Conservation (phyloP, 331 rosid species). For the Malus hybrid region DNA sequence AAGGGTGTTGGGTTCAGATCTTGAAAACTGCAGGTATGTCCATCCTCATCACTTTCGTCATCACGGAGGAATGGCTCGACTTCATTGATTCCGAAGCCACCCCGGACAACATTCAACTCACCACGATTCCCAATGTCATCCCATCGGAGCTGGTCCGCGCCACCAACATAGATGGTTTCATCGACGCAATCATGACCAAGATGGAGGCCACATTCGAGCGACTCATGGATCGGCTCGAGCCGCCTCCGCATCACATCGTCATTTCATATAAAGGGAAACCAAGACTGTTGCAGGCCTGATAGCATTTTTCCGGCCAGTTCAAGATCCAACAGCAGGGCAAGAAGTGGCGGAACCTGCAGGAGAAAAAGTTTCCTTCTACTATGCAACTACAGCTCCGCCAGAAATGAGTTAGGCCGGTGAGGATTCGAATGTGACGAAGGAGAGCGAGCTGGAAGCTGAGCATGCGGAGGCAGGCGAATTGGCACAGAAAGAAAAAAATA, state of each 20-base stretch:
- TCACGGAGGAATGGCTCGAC: constrained; percentile 54
- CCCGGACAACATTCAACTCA: constrained; percentile 29
- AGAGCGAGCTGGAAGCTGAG: too few species aligned
- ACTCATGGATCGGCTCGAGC: constrained; percentile 28
- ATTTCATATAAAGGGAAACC: too few species aligned
- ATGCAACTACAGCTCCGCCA: too few species aligned
- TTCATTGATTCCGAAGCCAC: constrained; percentile 28
- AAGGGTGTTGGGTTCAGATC: constrained; percentile 65
- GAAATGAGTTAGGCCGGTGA: too few species aligned
- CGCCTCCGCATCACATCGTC: not conserved
- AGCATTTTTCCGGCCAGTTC: too few species aligned
- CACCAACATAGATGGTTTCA: constrained; percentile 19
- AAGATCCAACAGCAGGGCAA: too few species aligned
- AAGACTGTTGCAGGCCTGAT: too few species aligned
- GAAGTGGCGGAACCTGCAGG: too few species aligned
- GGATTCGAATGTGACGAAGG: too few species aligned
- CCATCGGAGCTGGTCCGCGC: constrained; percentile 49
- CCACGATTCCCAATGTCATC: constrained; percentile 49
- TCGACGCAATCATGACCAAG: constrained; percentile 30
- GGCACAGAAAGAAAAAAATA: too few species aligned
- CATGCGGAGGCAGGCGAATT: too few species aligned
- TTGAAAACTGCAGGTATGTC: constrained; percentile 79
- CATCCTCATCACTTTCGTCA: constrained; percentile 29
- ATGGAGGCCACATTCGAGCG: constrained; percentile 46
- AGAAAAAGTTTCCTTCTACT: too few species aligned